These are phyloP conservation scores for Leishmania tarentolae DNA, from an alignment of 208 protist species.

Conservation along the genomic window DNA sequence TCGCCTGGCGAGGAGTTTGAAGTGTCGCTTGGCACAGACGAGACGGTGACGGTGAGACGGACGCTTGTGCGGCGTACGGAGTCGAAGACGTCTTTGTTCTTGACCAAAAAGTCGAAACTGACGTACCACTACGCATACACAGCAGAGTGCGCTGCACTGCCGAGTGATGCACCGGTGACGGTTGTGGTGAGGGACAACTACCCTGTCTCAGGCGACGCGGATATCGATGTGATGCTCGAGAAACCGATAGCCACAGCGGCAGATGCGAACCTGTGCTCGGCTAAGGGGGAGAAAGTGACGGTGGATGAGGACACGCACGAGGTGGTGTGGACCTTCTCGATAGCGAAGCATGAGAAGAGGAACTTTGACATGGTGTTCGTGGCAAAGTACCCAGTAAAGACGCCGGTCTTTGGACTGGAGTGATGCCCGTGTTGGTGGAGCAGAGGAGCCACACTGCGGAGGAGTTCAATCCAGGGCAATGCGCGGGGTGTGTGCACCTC, in stretches of 20 bases:
- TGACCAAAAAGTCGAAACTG: slow-evolving; percentile 23
- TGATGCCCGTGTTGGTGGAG: neutral
- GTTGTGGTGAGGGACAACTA: slow-evolving; percentile 64
- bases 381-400: slow-evolving; percentile 30
- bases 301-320: slow-evolving; percentile 45
- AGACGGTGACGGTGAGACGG: slow-evolving; percentile 39
- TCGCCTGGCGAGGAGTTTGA: slow-evolving; percentile 50
- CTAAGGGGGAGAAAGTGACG: slow-evolving; percentile 22
- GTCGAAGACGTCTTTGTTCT: slow-evolving; percentile 30
- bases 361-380: slow-evolving; percentile 44
- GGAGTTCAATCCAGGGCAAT: neutral
- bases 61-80: slow-evolving; percentile 26
- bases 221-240: slow-evolving; percentile 39
- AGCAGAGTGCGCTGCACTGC: slow-evolving; percentile 23
- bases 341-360: slow-evolving; percentile 29
- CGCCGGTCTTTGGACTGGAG: slow-evolving; percentile 31
- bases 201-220: slow-evolving; percentile 43
- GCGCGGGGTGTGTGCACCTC: neutral
- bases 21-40: slow-evolving; percentile 50
- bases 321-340: slow-evolving; percentile 43
- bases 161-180: slow-evolving; percentile 21
- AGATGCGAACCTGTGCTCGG: neutral
- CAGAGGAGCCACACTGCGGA: neutral
- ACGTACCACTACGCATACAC: slow-evolving; percentile 31
- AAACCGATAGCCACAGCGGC: slow-evolving; percentile 16